Evolutionary conservation across 2,329 filamentous ascomycete species (phyloP).

Genomic region (Fusarium lateritium): DNA sequence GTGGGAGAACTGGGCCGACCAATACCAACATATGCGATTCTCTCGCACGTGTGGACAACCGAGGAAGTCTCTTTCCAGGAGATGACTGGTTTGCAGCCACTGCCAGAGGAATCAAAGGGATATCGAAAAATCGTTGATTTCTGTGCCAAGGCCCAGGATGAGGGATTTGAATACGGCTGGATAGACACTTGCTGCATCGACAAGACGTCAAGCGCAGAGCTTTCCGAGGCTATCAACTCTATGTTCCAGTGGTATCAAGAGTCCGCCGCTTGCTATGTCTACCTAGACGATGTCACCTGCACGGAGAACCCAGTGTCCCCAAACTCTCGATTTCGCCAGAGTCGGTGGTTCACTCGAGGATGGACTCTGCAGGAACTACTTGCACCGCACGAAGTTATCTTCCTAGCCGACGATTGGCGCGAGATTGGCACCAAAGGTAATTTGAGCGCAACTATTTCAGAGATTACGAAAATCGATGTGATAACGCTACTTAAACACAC

Average conservation of each 20-base stretch:
- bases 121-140: slow-evolving; percentile 26
- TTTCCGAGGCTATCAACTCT: slow-evolving; percentile 17
- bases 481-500: slow-evolving; percentile 9
- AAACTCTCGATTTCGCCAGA: slow-evolving; percentile 6
- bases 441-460: background rate
- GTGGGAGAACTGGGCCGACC: slow-evolving; percentile 7
- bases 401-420: background rate
- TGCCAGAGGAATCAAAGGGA: slow-evolving; percentile 2
- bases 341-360: slow-evolving; percentile 20
- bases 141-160: slow-evolving; percentile 10
- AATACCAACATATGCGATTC: slow-evolving; percentile 16
- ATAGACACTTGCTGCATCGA: slow-evolving; percentile 29
- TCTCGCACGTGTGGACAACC: slow-evolving; percentile 21
- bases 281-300: slow-evolving; percentile 1
- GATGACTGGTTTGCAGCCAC: background rate
- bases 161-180: slow-evolving; percentile 30
- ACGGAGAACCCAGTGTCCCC: background rate
- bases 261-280: slow-evolving; percentile 19
- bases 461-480: slow-evolving; percentile 11
- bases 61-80: slow-evolving; percentile 12
- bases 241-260: slow-evolving; percentile 25
- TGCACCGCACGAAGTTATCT: slow-evolving; percentile 24
- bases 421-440: slow-evolving; percentile 17
- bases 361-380: slow-evolving; percentile 26
- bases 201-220: slow-evolving; percentile 26